Base-by-base conservation (phyloP, 495 filamentous ascomycete species). In the Penicillium goetzii region DNA sequence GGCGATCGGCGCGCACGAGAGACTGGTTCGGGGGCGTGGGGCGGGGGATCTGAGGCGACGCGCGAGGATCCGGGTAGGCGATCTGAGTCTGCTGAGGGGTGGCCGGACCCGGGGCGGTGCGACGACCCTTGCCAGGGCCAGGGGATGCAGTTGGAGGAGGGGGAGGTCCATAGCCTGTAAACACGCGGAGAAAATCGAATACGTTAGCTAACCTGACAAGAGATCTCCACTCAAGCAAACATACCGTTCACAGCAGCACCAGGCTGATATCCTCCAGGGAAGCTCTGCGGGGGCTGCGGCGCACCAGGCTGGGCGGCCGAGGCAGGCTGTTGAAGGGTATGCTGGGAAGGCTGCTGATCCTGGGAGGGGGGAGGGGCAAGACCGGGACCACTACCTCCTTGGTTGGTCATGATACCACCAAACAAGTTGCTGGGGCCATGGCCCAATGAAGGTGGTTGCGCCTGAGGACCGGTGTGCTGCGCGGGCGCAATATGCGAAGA, bases 361-460 rank as follows among this genome's bases (percentile, higher is more conserved):
- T 88, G 86, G 73, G 85, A 85, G 34, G 61, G 87, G 63, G 91
- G 92, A 70, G 93, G 95, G 58, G 92, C 93, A 71, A 97, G 90
- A 65, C 90, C 89, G 61, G 92, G 91, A 63, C 90, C 92, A 81
- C 92, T 92, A 69, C 87, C 88, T 71, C 88, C 90, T 76, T 89
- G 89, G 60, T 93, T 94, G 62, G 95, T 85, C 91, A 99, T 97
- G 67, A 99, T 97, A 26, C 91, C 92, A 65, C 92, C 90, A 72
- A 99, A 98, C 41, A 97, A 82, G 73, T 96, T 93, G 74, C 88
- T 92, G 28, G 90, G 89, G 41, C 95, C 93, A 73, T 95, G 90
- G n/a, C 93, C 92, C 74, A 99, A 89, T 30, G 90, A 83, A 49
- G 92, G 92, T 34, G 92, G 92, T 32, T 90, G 91, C 51, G 90